These are phyloP conservation scores for Plasmodium inui DNA, from an alignment of 169 alveolate species.

Conservation along the genomic window DNA sequence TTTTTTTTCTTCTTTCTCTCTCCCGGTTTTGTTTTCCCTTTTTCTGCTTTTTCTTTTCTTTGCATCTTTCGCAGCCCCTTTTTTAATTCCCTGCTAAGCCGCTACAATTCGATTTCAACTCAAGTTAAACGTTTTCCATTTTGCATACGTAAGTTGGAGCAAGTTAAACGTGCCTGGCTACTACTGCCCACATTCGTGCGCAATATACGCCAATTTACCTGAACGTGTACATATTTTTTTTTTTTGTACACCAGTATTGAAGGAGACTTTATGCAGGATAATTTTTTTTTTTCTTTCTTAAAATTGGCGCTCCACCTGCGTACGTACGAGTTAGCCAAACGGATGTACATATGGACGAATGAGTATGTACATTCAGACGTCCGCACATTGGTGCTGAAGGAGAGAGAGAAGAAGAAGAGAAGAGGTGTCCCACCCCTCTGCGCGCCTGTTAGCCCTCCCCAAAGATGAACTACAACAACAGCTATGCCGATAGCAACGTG, in stretches of 20 bases:
- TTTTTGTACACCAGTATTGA: not conserved
- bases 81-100: not conserved
- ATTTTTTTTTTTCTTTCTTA: too few relatives aligned
- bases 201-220: not conserved
- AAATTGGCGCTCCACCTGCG: not conserved
- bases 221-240: not conserved
- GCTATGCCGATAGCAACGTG: slow-evolving; percentile 18
- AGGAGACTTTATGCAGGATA: too few relatives aligned
- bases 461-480: slow-evolving; percentile 44
- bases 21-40: not conserved
- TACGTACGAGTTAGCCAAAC: not conserved
- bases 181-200: not conserved
- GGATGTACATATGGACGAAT: not conserved
- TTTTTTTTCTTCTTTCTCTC: not conserved
- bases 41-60: not conserved
- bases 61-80: not conserved
- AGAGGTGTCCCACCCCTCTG: not conserved
- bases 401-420: not conserved
- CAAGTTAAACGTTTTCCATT: not conserved
- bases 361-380: not conserved
- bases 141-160: not conserved
- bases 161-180: not conserved
- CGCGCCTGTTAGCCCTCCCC: not conserved
- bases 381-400: not conserved
- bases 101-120: not conserved